These are phyloP conservation scores for Heteromeles arbutifolia DNA, from an alignment of 306 rosid genomes.

Conservation along the genomic window DNA sequence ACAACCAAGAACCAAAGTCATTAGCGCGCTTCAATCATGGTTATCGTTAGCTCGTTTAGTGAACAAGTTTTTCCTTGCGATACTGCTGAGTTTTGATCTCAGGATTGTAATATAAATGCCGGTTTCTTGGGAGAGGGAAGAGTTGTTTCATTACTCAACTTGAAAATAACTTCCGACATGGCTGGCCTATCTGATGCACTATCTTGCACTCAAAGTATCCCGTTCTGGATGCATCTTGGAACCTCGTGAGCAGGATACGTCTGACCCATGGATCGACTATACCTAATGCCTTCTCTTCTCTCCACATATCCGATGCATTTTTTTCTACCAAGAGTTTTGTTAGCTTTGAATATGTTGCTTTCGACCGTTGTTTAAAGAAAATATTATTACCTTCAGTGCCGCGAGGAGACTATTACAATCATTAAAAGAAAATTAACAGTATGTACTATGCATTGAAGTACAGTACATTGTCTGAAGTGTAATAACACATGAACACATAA, in stretches of 20 bases:
- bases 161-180: too few relatives aligned
- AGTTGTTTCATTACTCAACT: too few relatives aligned
- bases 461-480: too few relatives aligned
- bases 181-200: neutral
- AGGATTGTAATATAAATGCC: constrained; percentile 31
- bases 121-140: constrained; percentile 43
- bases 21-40: constrained; percentile 10
- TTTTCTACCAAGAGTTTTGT: too few relatives aligned
- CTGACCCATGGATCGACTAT: constrained; percentile 33
- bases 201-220: too few relatives aligned
- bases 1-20: neutral
- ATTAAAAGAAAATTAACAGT: too few relatives aligned
- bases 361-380: too few relatives aligned
- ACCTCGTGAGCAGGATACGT: constrained; percentile 23
- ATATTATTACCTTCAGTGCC: too few relatives aligned
- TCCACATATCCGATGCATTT: constrained; percentile 34
- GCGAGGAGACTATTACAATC: too few relatives aligned
- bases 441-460: too few relatives aligned
- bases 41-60: constrained; percentile 22
- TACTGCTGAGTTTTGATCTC: neutral
- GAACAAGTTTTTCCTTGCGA: constrained; percentile 11
- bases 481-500: neutral
- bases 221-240: constrained; percentile 37
- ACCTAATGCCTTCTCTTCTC: constrained; percentile 17
- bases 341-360: too few relatives aligned